Percentiles rank a stretch among this genome's conserved stretches.
Conservation (phyloP, 2,329 filamentous ascomycete species). For the Emergomyces pasteurianus region DNA sequence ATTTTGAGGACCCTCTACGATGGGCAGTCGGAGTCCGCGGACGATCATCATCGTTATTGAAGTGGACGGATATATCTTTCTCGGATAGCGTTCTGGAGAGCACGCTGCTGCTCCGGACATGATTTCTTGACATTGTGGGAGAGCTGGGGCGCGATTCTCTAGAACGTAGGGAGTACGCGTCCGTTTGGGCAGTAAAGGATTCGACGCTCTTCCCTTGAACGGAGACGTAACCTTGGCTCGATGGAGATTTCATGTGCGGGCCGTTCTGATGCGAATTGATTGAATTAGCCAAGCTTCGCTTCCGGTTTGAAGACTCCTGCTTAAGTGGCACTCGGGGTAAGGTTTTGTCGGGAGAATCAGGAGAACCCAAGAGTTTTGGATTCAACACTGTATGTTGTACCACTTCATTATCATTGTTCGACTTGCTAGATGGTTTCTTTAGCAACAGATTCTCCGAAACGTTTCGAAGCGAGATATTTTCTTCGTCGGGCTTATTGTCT, state of each 20-base stretch:
- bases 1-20: slow-evolving; percentile 21
- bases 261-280: slow-evolving; percentile 15
- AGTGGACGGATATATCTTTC: slow-evolving; percentile 23
- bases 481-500: slow-evolving; percentile 13
- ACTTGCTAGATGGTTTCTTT: slow-evolving; percentile 6
- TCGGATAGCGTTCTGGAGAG: slow-evolving; percentile 33
- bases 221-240: slow-evolving; percentile 22
- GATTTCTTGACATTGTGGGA: slow-evolving; percentile 25
- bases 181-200: slow-evolving; percentile 30
- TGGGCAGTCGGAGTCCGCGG: slow-evolving; percentile 12
- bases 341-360: slow-evolving; percentile 3
- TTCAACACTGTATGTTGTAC: background rate
- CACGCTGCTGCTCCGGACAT: slow-evolving; percentile 33
- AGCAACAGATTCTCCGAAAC: slow-evolving; percentile 6
- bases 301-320: background rate
- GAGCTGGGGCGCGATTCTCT: slow-evolving; percentile 27
- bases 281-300: background rate
- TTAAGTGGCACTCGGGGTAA: slow-evolving; percentile 1
- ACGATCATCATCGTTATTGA: slow-evolving; percentile 20
- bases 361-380: slow-evolving; percentile 2
- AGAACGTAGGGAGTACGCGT: slow-evolving; percentile 30
- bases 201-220: slow-evolving; percentile 29
- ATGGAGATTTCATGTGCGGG: slow-evolving; percentile 9
- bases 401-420: slow-evolving; percentile 8
- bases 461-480: slow-evolving; percentile 12